Evolutionary conservation across 805 yeast species (phyloP).

Genomic region (Monosporozyma unispora): DNA sequence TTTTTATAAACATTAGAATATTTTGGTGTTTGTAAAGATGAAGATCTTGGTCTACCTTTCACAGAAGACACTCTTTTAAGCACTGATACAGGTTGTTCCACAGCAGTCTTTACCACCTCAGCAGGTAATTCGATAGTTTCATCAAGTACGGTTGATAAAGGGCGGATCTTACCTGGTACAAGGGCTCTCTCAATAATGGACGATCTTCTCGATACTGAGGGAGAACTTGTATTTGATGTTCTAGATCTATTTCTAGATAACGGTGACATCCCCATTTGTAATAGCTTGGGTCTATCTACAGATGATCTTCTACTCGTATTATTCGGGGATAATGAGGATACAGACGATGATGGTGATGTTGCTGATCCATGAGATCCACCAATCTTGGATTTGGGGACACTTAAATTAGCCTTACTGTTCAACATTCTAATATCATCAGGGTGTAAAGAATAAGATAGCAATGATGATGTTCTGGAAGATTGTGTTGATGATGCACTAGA

Average conservation of each 20-base stretch:
- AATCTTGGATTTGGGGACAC: neutral
- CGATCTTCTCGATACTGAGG: slow-evolving; percentile 9
- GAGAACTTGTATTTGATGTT: slow-evolving; percentile 6
- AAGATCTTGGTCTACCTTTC: slow-evolving; percentile 25
- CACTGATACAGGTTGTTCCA: neutral
- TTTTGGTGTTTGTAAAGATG: slow-evolving; percentile 25
- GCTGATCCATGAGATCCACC: neutral
- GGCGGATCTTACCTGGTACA: neutral
- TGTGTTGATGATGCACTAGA: slow-evolving; percentile 7
- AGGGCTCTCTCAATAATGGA: slow-evolving; percentile 4
- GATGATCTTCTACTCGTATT: slow-evolving; percentile 18
- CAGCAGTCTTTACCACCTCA: neutral
- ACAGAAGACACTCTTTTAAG: neutral
- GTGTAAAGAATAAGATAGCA: neutral
- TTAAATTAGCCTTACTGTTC: neutral
- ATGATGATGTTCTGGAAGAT: slow-evolving; percentile 2
- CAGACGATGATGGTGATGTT: slow-evolving; percentile 1
- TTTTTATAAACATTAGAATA: slow-evolving; percentile 1
- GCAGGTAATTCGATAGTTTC: neutral
- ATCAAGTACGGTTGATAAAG: neutral
- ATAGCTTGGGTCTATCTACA: slow-evolving; percentile 6
- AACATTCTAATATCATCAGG: neutral
- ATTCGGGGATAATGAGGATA: slow-evolving; percentile 7
- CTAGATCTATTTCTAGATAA: slow-evolving; percentile 1
- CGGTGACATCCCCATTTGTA: slow-evolving; percentile 1